Evolutionary conservation across 169 alveolate species (phyloP), one percentile per base, ranked within the genome.

Genomic region (Cryptosporidium parvum): DNA sequence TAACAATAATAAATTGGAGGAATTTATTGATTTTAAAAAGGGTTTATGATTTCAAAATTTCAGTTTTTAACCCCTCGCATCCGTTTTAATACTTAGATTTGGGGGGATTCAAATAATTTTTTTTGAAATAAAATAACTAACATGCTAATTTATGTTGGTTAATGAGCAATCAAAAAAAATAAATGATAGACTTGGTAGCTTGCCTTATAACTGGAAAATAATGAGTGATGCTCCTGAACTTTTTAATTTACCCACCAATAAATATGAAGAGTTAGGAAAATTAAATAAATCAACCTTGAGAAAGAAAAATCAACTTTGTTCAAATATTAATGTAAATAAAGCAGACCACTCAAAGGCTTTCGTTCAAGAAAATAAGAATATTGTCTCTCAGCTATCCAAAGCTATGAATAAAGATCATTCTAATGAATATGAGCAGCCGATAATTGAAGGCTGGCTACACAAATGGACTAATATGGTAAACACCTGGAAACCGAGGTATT

Each of bases 401-500:
- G 35, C 3, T 21, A 9, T 3, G 7, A 56, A 23, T n/a, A 56
- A 56, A 5, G 86, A 39, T 1, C 14, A 37, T 31, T 58, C 26
- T 42, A 18, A 23, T 9, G 89, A 80, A 31, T 12, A 45, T 37
- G 89, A 80, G n/a, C 69, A 39, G 10, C 80, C 89, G 42, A 80
- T 80, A 9, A 80, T 80, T 61, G 97, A 95, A 70, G 97, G 97
- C 56, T 95, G 97, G 97, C 72, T 95, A 48, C 91, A 94, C 69
- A 95, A 95, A 68, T 95, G 97, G 97, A 95, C 97, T 6, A 95
- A 95, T 62, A 92, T 95, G 69, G 93, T 95, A 29, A 96, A 96
- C 8, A 94, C 95, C 68, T 95, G 96, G 95, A 86, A 96, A 45
- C 97, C 95, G 18, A 85, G 97, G 85, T 95, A 95, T 84, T 95